Conservation (phyloP, 1,284 basidiomycete genomes). For the Cutaneotrichosporon cavernicola region DNA sequence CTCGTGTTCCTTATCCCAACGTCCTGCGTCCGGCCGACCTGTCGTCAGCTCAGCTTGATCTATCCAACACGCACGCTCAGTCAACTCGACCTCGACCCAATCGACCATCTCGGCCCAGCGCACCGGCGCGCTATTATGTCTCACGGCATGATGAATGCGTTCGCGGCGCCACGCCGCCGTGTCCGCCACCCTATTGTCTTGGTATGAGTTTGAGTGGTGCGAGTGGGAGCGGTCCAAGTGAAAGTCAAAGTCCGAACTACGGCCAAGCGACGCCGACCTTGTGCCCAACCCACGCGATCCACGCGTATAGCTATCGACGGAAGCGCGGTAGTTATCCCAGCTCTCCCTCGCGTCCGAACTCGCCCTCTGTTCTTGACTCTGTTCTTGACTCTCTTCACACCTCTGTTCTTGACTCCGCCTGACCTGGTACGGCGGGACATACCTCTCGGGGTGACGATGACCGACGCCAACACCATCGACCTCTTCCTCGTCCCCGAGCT, state of each 20-base stretch:
- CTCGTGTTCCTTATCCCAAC: slow-evolving; percentile 3
- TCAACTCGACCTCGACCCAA: slow-evolving; percentile 4
- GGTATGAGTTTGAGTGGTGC: neutral
- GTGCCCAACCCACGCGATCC: neutral
- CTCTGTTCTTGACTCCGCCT: too few species aligned
- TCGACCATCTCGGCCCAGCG: neutral
- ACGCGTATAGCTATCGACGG: neutral
- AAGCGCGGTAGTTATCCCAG: neutral
- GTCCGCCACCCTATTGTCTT: neutral
- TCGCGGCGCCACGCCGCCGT: neutral
- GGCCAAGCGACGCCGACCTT: too few species aligned
- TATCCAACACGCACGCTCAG: neutral
- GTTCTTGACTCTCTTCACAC: too few species aligned
- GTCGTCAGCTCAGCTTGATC: neutral
- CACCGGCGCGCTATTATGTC: neutral
- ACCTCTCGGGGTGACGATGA: neutral
- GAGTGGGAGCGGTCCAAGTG: neutral
- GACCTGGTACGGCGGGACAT: neutral
- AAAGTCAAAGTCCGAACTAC: too few species aligned
- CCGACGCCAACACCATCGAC: neutral
- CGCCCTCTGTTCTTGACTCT: too few species aligned
- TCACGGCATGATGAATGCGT: neutral
- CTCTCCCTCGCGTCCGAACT: neutral
- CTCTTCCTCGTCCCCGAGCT: neutral
- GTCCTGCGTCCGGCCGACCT: neutral